Conservation (phyloP, 1,284 basidiomycete genomes). For the Heterobasidion occidentale region DNA sequence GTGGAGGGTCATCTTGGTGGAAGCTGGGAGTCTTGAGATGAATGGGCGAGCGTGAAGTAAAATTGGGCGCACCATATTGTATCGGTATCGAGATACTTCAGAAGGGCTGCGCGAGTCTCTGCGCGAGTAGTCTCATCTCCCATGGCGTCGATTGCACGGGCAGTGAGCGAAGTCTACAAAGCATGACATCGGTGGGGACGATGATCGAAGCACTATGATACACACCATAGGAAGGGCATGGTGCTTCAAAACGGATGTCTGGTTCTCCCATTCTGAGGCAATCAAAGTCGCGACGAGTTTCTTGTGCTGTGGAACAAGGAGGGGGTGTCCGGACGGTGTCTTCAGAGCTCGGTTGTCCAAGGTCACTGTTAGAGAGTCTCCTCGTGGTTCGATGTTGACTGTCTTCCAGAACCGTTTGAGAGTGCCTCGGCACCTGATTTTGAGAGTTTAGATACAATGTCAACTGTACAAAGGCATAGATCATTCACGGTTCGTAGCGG, state of each 20-base stretch:
- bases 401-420: constrained; percentile 89
- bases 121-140: constrained; percentile 44
- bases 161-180: constrained; percentile 77
- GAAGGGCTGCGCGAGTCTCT: constrained; percentile 66
- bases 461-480: neutral
- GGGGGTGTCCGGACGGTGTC: constrained; percentile 75
- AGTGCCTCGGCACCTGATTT: constrained; percentile 77
- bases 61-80: constrained; percentile 72
- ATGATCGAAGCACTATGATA: constrained; percentile 6
- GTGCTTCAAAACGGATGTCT: constrained; percentile 79
- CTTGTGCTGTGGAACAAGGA: constrained; percentile 70
- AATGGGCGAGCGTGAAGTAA: neutral
- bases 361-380: constrained; percentile 58
- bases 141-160: constrained; percentile 84
- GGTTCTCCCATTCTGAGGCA: constrained; percentile 95
- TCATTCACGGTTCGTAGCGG: constrained; percentile 23
- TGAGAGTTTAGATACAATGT: neutral
- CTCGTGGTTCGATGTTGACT: constrained; percentile 61
- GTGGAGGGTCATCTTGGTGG: constrained; percentile 70
- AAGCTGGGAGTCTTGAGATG: constrained; percentile 46
- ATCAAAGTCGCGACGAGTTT: constrained; percentile 76
- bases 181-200: neutral
- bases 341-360: constrained; percentile 84
- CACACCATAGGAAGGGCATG: constrained; percentile 88
- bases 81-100: constrained; percentile 92